phyloP scores from a whole-genome alignment of 2,329 filamentous ascomycete species.

The Hypoxylon sp. region DNA sequence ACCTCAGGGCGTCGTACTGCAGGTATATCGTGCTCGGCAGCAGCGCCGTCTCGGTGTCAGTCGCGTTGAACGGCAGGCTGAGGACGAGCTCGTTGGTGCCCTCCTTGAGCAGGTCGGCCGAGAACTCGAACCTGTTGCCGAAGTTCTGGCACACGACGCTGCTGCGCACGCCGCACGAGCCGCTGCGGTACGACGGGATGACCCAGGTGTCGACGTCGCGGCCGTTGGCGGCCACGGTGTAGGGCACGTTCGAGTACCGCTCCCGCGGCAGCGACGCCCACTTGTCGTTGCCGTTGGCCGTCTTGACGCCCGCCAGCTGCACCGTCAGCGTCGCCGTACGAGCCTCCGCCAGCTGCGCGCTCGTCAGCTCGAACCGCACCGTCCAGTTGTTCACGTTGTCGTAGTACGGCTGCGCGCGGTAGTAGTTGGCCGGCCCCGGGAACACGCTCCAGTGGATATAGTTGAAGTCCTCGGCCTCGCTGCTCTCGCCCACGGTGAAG shows the following conservation, averaged over 20 bases:
- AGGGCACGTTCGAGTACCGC: constrained; percentile 61
- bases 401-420: constrained; percentile 53
- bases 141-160: constrained; percentile 67
- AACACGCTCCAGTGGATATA: constrained; percentile 72
- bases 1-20: constrained; percentile 68
- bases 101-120: constrained; percentile 53
- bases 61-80: constrained; percentile 64
- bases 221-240: constrained; percentile 51
- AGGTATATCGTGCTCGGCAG: constrained; percentile 63
- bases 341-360: constrained; percentile 51
- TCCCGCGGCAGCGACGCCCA: constrained; percentile 62
- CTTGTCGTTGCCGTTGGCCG: constrained; percentile 64
- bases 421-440: constrained; percentile 59
- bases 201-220: constrained; percentile 58
- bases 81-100: constrained; percentile 63
- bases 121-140: constrained; percentile 64
- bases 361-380: constrained; percentile 57
- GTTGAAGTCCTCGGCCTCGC: constrained; percentile 60
- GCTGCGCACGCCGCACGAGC: constrained; percentile 65
- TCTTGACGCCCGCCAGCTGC: constrained; percentile 68
- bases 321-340: constrained; percentile 65
- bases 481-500: constrained; percentile 62
- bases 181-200: constrained; percentile 64
- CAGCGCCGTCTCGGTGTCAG: constrained; percentile 63
- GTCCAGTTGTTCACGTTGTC: constrained; percentile 66